Evolutionary conservation across 1,139 yeast genomes (phyloP), one percentile per base, ranked within the genome.

Genomic region (Suhomyces bokatorum): DNA sequence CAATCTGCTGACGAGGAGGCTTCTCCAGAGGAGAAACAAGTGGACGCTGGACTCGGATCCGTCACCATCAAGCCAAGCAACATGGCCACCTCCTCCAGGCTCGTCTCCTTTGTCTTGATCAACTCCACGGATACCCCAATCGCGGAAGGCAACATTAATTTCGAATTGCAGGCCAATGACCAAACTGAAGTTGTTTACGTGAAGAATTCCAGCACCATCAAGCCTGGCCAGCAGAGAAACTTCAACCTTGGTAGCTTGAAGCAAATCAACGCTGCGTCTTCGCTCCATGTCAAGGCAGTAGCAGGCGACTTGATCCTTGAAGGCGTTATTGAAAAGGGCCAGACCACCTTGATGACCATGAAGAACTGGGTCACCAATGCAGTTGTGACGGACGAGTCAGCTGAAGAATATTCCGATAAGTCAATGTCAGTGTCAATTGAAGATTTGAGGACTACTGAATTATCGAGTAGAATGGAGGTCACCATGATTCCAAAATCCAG

Each of bases 401-500:
- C 24, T 8, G 24, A 20, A 7, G 24, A 20, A 20, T 20, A 20
- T 13, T 13, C 29, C 15, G 36, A 34, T 6, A 10, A n/a, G 15
- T 16, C 29, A 11, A 9, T 24, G 29, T 34, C 29, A 11, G 17
- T 24, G 29, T 34, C 36, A 34, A 34, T 12, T 7, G n/a, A 9
- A 6, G 6, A 5, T 17, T 14, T 16, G 12, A 34, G 12, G 36
- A 13, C 29, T 34, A 14, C 12, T 9, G 36, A n/a, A 24, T 9
- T 11, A 1, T 8, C 28, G 15, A 30, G 36, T 14, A 27, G 14
- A 28, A 26, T 36, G 24, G 39, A 36, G n/a, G 62, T 67, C 11
- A 51, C 60, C 12, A 54, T 69, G 20, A 55, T 62, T 14, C 68
- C 72, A 15, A 69, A 69, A 44, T 61, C 73, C 1, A 54, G 57